These are phyloP conservation scores for Asparagopsis taxiformis DNA, from an alignment of 31 red algal genomes.

Conservation along the genomic window DNA sequence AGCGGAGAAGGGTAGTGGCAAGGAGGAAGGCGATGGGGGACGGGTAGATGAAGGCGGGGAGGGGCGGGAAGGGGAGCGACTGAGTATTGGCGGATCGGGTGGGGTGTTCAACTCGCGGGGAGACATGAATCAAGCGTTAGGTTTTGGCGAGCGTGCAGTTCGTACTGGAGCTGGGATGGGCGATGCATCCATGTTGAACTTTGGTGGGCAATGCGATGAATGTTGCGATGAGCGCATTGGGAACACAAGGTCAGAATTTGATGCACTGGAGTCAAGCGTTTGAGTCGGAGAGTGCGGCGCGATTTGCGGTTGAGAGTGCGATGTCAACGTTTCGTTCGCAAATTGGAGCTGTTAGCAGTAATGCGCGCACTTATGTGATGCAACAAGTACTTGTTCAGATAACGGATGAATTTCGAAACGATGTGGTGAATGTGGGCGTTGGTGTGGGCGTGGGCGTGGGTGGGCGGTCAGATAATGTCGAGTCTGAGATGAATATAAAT, in stretches of 20 bases:
- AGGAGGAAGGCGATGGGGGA: neutral
- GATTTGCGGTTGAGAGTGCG: conserved; percentile 35
- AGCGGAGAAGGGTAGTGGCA: neutral
- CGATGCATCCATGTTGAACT: neutral
- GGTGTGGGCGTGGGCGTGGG: neutral
- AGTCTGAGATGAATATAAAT: too few species aligned
- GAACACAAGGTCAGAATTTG: neutral
- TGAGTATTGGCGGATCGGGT: neutral
- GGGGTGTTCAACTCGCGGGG: neutral
- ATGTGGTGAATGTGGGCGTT: conserved; percentile 2
- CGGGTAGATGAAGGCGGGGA: conserved; percentile 3
- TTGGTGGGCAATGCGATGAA: neutral
- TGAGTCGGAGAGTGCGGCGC: conserved; percentile 34
- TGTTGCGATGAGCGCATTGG: neutral
- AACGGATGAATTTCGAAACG: conserved; percentile 5
- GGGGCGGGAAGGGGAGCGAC: too few species aligned
- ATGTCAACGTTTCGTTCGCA: conserved; percentile 23
- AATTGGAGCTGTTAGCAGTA: conserved; percentile 1
- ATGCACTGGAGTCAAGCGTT: conserved; percentile 52
- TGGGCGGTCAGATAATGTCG: too few species aligned
- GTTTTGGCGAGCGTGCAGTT: neutral
- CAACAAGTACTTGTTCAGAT: conserved; percentile 13
- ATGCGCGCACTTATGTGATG: conserved; percentile 20
- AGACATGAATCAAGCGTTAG: neutral
- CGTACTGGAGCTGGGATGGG: neutral